phyloP scores from a whole-genome alignment of 805 yeast genomes.

The Suhomyces kilbournensis region DNA sequence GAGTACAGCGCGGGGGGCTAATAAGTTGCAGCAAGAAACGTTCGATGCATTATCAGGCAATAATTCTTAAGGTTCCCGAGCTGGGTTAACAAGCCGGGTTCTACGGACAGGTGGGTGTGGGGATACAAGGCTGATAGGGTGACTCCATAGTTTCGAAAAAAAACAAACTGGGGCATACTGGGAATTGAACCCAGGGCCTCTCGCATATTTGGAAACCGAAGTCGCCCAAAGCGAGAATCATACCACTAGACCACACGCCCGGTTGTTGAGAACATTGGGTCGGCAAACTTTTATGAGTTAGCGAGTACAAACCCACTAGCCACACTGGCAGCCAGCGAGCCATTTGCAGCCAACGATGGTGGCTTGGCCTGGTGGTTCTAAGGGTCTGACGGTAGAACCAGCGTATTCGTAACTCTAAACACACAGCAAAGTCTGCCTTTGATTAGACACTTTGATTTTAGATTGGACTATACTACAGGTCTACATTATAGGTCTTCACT shows the following conservation, averaged over 20 bases:
- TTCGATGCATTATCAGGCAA: not conserved
- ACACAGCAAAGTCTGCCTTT: no score
- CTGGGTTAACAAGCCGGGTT: not conserved
- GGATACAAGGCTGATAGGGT: not conserved
- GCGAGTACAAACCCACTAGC: not conserved
- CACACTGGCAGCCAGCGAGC: no score
- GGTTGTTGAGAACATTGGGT: not conserved
- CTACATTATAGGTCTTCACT: no score
- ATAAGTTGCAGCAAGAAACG: not conserved
- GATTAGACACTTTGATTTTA: no score
- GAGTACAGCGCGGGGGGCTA: not conserved
- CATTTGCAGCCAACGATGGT: not conserved
- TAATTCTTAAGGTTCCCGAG: not conserved
- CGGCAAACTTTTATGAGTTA: not conserved
- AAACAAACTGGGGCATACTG: constrained; percentile 39
- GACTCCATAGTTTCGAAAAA: not conserved
- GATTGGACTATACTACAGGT: no score
- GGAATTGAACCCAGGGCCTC: constrained; percentile 66
- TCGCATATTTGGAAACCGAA: constrained; percentile 34
- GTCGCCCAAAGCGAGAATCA: constrained; percentile 23
- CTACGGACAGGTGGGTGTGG: not conserved
- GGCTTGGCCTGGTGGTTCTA: not conserved
- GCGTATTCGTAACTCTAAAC: not conserved
- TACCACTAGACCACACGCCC: constrained; percentile 28
- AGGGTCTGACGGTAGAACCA: not conserved